These are phyloP conservation scores for Calonectria leucothoes DNA, from an alignment of 2,329 filamentous ascomycete genomes.

Conservation along the genomic window DNA sequence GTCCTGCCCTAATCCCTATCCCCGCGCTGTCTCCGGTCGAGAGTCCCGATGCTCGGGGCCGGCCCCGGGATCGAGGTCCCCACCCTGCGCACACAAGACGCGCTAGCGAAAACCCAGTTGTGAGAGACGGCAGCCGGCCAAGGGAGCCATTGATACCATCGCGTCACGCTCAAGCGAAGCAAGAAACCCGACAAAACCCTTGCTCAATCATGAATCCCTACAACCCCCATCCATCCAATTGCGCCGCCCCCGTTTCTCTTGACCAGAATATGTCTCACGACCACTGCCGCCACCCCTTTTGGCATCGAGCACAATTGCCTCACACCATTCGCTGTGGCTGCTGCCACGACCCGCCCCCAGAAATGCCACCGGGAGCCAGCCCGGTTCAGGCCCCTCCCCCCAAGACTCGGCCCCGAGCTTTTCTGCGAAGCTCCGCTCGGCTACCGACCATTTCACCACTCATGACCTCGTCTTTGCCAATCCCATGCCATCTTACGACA, in stretches of 20 bases:
- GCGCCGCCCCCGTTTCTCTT: conserved; percentile 20
- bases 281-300: conserved; percentile 23
- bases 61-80: conserved; percentile 27
- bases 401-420: conserved; percentile 37
- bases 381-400: conserved; percentile 12
- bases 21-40: conserved; percentile 27
- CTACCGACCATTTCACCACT: conserved; percentile 36
- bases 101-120: background rate
- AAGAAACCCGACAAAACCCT: conserved; percentile 16
- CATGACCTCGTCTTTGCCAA: conserved; percentile 25
- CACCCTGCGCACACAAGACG: conserved; percentile 21
- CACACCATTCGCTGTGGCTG: conserved; percentile 20
- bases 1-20: background rate
- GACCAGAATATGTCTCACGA: conserved; percentile 39
- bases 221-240: conserved; percentile 27
- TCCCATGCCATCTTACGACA: conserved; percentile 34
- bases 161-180: background rate
- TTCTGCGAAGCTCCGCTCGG: conserved; percentile 39
- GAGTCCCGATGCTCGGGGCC: conserved; percentile 30
- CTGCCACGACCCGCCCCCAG: conserved; percentile 9
- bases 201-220: conserved; percentile 19
- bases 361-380: conserved; percentile 14
- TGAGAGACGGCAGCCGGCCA: background rate
- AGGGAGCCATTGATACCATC: background rate
- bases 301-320: conserved; percentile 14